A percentile compares a stretch with the other conserved stretches of the same genome.
phyloP scores from a whole-genome alignment of 257 asterid genomes.

The Datura wrightii region DNA sequence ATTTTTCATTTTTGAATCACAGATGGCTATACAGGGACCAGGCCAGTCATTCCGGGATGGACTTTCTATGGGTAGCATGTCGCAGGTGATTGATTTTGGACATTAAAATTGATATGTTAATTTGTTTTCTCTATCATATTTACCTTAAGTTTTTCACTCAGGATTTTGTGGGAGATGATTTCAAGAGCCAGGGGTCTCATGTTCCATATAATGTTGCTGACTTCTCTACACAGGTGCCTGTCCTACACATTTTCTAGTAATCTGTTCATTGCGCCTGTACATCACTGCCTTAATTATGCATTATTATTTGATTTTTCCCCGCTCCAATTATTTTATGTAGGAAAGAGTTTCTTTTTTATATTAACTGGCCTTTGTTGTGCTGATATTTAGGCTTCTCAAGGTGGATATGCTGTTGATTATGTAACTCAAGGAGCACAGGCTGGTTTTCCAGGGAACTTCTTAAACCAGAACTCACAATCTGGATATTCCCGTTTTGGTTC shows the following conservation, averaged over 20 bases:
- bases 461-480: conserved; percentile 88
- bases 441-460: conserved; percentile 82
- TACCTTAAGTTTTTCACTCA: conserved; percentile 44
- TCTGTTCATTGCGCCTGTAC: background rate
- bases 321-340: background rate
- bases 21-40: conserved; percentile 68
- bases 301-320: background rate
- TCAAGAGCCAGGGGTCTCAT: conserved; percentile 99
- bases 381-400: conserved; percentile 77
- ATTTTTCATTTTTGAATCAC: conserved; percentile 13
- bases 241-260: background rate
- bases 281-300: background rate
- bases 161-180: conserved; percentile 96
- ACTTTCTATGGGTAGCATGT: conserved; percentile 91
- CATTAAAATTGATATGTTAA: background rate
- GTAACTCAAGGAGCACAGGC: conserved; percentile 87
- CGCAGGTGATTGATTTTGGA: conserved; percentile 64
- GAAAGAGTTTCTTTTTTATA: background rate
- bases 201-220: conserved; percentile 86
- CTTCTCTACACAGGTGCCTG: conserved; percentile 84
- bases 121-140: conserved; percentile 26
- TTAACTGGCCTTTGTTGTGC: conserved; percentile 21
- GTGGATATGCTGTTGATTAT: conserved; percentile 87
- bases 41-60: conserved; percentile 87
- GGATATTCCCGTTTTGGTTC: conserved; percentile 87